Conservation (phyloP, 176 grass and related monocot genomes). For the Zizania latifolia region DNA sequence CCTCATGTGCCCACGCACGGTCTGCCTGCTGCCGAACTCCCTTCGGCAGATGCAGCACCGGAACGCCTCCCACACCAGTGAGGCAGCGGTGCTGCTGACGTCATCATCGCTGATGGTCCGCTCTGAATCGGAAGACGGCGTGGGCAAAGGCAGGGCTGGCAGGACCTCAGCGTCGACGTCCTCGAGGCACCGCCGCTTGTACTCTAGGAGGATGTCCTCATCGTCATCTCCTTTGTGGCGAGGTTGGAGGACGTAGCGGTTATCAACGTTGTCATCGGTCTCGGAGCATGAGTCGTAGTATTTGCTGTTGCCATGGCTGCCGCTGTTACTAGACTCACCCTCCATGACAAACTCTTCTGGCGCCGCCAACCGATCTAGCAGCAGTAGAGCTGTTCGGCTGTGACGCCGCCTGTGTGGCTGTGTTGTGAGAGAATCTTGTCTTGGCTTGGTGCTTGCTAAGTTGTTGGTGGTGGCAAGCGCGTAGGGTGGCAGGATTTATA, state of each 20-base stretch:
- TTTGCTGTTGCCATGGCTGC: no score
- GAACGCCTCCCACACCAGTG: neutral
- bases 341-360: no score
- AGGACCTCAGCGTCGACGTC: neutral
- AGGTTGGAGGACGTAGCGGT: neutral
- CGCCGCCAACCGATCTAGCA: no score
- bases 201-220: neutral
- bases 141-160: neutral
- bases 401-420: no score
- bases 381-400: no score
- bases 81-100: no score
- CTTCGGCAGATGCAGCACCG: constrained; percentile 1
- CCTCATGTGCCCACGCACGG: constrained; percentile 32
- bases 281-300: neutral
- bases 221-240: no score
- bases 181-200: neutral
- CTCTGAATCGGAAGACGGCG: neutral
- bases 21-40: neutral
- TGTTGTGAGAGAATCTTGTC: no score
- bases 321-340: no score
- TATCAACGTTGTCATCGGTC: neutral
- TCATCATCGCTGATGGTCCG: constrained; percentile 1
- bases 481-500: no score
- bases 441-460: no score
- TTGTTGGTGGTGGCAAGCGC: no score